These are phyloP conservation scores for Hypomyces rosellus DNA, from an alignment of 2,329 filamentous ascomycete genomes.

Conservation along the genomic window DNA sequence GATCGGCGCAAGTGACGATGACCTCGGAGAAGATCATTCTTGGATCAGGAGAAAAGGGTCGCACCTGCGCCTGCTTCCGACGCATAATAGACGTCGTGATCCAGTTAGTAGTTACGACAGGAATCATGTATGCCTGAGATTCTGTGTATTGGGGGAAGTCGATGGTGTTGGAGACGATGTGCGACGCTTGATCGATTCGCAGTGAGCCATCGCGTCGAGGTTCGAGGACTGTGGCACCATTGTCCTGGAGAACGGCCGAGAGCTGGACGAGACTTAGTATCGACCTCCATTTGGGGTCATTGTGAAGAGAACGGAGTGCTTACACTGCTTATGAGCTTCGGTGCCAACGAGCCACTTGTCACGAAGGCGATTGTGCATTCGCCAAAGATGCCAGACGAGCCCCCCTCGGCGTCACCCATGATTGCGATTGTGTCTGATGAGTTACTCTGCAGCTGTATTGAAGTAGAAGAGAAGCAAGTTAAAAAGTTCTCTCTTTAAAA, in stretches of 20 bases:
- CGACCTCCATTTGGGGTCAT: no score
- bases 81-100: conserved; percentile 64
- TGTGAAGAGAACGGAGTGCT: neutral
- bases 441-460: neutral
- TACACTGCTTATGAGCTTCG: conserved; percentile 37
- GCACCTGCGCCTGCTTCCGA: conserved; percentile 66
- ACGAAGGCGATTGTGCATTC: conserved; percentile 42
- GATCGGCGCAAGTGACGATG: conserved; percentile 72
- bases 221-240: conserved; percentile 46
- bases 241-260: conserved; percentile 36
- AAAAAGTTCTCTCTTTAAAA: neutral
- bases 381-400: conserved; percentile 28
- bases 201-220: conserved; percentile 43
- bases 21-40: conserved; percentile 85
- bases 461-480: neutral
- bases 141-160: conserved; percentile 85
- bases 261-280: conserved; percentile 27
- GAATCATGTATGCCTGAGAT: conserved; percentile 69
- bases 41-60: conserved; percentile 86
- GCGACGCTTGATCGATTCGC: conserved; percentile 43
- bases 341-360: conserved; percentile 33
- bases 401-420: conserved; percentile 25
- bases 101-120: conserved; percentile 80
- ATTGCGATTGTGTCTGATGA: conserved; percentile 2
- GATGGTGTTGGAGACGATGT: conserved; percentile 64